These are phyloP conservation scores for Panaeolus papilionaceus DNA, from an alignment of 768 basidiomycete species.

Conservation along the genomic window DNA sequence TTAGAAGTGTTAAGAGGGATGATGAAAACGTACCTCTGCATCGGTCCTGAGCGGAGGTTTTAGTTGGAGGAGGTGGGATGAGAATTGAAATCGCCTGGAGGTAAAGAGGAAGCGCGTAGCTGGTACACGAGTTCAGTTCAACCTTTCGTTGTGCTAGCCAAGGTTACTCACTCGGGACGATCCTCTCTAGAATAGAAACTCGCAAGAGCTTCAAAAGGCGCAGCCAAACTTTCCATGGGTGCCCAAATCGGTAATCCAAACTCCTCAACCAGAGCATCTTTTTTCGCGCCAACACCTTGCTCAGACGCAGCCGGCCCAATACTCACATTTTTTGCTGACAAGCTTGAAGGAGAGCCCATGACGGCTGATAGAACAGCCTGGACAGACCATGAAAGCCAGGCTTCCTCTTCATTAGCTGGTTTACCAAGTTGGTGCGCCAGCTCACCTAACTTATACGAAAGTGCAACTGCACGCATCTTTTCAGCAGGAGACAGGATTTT, in stretches of 20 bases:
- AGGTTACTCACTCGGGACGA: constrained; percentile 55
- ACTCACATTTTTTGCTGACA: background rate
- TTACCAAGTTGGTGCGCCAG: constrained; percentile 41
- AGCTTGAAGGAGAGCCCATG: constrained; percentile 24
- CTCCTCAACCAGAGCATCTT: constrained; percentile 48
- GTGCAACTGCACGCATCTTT: constrained; percentile 43
- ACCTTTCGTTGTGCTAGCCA: background rate
- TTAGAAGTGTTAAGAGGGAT: constrained; percentile 5
- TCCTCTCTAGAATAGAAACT: constrained; percentile 63
- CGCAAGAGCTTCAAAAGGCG: constrained; percentile 72
- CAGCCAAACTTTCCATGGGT: constrained; percentile 62
- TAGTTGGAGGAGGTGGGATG: constrained; percentile 51
- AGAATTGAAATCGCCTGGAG: constrained; percentile 69
- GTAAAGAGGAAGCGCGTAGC: constrained; percentile 70
- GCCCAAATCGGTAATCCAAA: constrained; percentile 68
- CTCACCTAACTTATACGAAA: constrained; percentile 52
- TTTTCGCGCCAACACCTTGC: constrained; percentile 23
- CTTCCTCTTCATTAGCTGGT: constrained; percentile 46
- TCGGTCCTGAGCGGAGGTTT: constrained; percentile 50
- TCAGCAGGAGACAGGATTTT: constrained; percentile 25
- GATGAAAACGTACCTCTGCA: constrained; percentile 57
- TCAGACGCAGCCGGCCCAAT: constrained; percentile 5
- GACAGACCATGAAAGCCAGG: constrained; percentile 48
- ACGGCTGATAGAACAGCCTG: constrained; percentile 48
- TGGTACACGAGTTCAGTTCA: constrained; percentile 28